Base-by-base conservation (phyloP, 495 filamentous ascomycete species). In the Penicillium robsamsonii region DNA sequence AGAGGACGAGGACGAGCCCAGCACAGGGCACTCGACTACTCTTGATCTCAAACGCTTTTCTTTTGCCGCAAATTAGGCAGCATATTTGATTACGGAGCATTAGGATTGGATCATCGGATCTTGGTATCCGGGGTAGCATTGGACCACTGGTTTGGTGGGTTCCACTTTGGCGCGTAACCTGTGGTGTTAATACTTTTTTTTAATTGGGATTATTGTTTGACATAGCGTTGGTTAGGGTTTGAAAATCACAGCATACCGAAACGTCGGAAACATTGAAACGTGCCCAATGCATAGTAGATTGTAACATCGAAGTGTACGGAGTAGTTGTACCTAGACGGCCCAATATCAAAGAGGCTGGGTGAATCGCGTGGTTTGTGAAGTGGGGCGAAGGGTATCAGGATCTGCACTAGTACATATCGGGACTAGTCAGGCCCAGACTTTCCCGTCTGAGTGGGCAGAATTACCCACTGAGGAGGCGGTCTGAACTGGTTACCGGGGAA, bases 41-140 rank as follows among this genome's bases (percentile, higher is more conserved):
- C 63, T 85, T 43, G 69, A 86, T 62, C 64, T 87, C 41, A 75
- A 81, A 29, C 74, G 72, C 50, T 86, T 83, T 60, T 70, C 77
- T 35, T 87, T 85, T 70, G 64, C 73, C 15, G 58, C 66, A 12
- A 60, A 63, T 44, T 74, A 68, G 50, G 25, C 47, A 31, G 37
- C 50, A 61, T 69, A 38, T 42, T 46, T 47, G 52, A 44, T 30
- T 50, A 54, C 43, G 65, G 60, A 63, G 56, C 60, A 59, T 56
- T 57, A 53, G 57, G 48, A 41, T n/a, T 29, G 50, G 59, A 30
- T 59, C 27, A 51, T 40, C 12, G n/a, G 50, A 17, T 15, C 15
- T 58, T 53, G 54, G 43, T 22, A 55, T 47, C 45, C 37, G 50
- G 35, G 43, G 27, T 52, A 52, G 58, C 53, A 59, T 61, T 59